A percentile compares a stretch with the other conserved stretches of the same genome.
Evolutionary conservation across 306 rosid species (phyloP).

Genomic region (Neltuma alba): DNA sequence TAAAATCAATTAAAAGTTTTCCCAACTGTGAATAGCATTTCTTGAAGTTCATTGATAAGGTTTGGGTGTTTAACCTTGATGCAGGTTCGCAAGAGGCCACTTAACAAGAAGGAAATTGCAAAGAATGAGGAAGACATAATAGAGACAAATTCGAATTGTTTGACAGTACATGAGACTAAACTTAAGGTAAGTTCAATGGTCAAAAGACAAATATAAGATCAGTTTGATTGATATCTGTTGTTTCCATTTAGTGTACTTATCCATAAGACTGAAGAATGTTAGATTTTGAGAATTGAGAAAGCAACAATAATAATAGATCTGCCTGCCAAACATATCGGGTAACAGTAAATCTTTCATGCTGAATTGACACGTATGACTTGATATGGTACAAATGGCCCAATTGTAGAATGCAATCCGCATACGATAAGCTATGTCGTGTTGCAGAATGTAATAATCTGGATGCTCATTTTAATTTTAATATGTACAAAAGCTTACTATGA

Average conservation of each 20-base stretch:
- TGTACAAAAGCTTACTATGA: neutral
- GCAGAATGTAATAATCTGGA: constrained; percentile 6
- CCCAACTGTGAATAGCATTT: constrained; percentile 17
- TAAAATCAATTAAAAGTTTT: constrained; percentile 14
- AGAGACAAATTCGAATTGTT: constrained; percentile 73
- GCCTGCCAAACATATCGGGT: constrained; percentile 18
- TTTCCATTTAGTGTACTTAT: constrained; percentile 2
- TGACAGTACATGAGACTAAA: constrained; percentile 95
- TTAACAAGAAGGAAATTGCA: constrained; percentile 88
- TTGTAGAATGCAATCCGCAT: neutral
- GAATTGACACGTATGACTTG: constrained; percentile 18
- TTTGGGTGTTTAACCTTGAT: constrained; percentile 26
- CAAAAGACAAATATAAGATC: neutral
- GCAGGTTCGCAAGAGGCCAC: constrained; percentile 98
- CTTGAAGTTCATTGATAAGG: neutral
- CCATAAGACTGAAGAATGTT: neutral
- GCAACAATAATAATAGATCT: constrained; percentile 2
- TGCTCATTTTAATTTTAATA: neutral
- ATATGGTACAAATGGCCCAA: constrained; percentile 13
- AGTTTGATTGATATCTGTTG: neutral
- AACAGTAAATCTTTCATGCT: constrained; percentile 13
- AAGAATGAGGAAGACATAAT: constrained; percentile 96
- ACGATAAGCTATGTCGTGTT: neutral
- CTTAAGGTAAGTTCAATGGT: constrained; percentile 64
- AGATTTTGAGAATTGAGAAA: constrained; percentile 1